Evolutionary conservation across 1,284 basidiomycete genomes (phyloP).

Genomic region (Ustilago loliicola): DNA sequence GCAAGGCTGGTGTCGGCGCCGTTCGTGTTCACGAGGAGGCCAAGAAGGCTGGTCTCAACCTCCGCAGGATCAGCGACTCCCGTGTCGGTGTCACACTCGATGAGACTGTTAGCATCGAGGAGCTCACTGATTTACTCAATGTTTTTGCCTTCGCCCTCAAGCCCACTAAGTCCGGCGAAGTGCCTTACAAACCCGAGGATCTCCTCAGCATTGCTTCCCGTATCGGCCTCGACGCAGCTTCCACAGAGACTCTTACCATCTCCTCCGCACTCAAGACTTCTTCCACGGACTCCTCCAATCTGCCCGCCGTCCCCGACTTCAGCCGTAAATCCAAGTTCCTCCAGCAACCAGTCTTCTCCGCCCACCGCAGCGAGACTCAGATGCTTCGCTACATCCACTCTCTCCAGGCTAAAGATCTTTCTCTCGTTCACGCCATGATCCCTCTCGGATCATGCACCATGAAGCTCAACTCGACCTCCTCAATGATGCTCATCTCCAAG

Average conservation of each 20-base stretch:
- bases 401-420: conserved; percentile 92
- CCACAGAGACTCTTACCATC: conserved; percentile 57
- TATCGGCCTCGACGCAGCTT: conserved; percentile 53
- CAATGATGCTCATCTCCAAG: conserved; percentile 95
- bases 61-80: conserved; percentile 82
- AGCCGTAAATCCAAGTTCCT: conserved; percentile 83
- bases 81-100: conserved; percentile 91
- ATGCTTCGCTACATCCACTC: conserved; percentile 92
- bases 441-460: conserved; percentile 82
- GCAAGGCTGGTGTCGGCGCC: conserved; percentile 76
- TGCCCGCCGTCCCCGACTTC: conserved; percentile 72
- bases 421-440: conserved; percentile 96
- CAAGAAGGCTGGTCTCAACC: conserved; percentile 81
- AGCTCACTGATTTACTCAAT: conserved; percentile 81
- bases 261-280: conserved; percentile 37
- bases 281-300: conserved; percentile 20
- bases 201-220: conserved; percentile 52
- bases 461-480: conserved; percentile 75
- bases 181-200: conserved; percentile 60
- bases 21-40: conserved; percentile 81
- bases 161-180: conserved; percentile 69
- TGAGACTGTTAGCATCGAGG: conserved; percentile 80
- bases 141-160: conserved; percentile 77
- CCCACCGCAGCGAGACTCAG: conserved; percentile 96
- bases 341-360: conserved; percentile 86